Conservation (phyloP, 805 yeast species). For the Cyberlindnera lachancei region DNA sequence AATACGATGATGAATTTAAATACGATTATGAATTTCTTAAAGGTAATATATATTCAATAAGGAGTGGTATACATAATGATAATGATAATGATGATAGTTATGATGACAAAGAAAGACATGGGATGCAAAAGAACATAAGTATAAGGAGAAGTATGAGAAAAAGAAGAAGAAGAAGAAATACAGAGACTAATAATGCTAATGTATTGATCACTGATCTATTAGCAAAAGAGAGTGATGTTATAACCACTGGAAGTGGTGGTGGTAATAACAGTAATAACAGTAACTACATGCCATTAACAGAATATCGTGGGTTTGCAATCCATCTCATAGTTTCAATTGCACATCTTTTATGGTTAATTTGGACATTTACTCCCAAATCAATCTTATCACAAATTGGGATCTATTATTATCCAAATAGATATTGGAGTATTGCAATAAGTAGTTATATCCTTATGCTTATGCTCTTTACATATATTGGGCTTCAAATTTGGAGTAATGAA, state of each 20-base stretch:
- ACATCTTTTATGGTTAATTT: constrained; percentile 49
- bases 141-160: too few species aligned
- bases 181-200: too few species aligned
- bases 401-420: constrained; percentile 75
- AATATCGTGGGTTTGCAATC: constrained; percentile 82
- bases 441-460: constrained; percentile 60
- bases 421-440: constrained; percentile 87
- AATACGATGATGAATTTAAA: too few species aligned
- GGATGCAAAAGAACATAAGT: too few species aligned
- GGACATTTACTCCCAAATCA: constrained; percentile 71
- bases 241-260: too few species aligned
- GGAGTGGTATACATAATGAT: too few species aligned
- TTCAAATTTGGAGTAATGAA: constrained; percentile 73
- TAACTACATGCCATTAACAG: constrained; percentile 51
- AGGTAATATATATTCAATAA: too few species aligned
- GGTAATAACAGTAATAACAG: constrained; percentile 54
- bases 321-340: constrained; percentile 59
- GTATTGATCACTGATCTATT: constrained; percentile 38
- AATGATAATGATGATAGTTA: too few species aligned
- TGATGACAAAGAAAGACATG: too few species aligned
- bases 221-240: constrained; percentile 61
- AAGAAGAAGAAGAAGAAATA: too few species aligned
- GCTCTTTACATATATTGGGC: constrained; percentile 64
- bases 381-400: constrained; percentile 46
- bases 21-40: too few species aligned